Evolutionary conservation across 225 moss, liverwort and hornwort species (phyloP), one percentile per base, ranked within the genome.

Genomic region (Ulota crispa): DNA sequence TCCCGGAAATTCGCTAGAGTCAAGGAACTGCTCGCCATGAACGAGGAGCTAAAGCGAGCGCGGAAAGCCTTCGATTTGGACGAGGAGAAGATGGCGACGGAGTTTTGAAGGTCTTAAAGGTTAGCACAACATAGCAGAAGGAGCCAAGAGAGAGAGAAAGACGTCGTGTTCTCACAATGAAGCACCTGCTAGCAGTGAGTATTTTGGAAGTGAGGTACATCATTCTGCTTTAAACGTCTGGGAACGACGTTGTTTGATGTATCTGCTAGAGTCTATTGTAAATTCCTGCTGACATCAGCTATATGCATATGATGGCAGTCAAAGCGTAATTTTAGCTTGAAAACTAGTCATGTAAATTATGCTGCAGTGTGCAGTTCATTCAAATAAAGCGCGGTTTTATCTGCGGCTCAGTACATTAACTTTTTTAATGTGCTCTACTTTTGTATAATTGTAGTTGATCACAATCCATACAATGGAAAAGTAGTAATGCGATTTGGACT

Each of bases 41-140:
- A 91, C 77, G 91, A 91, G 78, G 91, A 91, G 70, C 72, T 91
- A 65, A 91, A 91, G 89, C 85, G 91, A 32, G 91, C 91, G 43
- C 81, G 91, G 34, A 91, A 91, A 72, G 91, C 91, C 20, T 91
- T 91, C 54, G 91, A 91, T 34, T 78, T 91, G 59, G 91, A 91
- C 52, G 91, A 91, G 83, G 91, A 91, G 79, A 91, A 91, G 80
- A 12, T 91, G 82, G 91, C 91, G 11, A 89, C 85, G 3, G 91
- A 91, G 47, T 91, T 88, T 76, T 91, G 76, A 72, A 28, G 60
- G 71, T 59, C 34, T 70, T 60, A 67, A 71, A 70, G 24, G 67
- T 57, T 75, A 41, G 74, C n/a, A 41, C 28, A 32, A 28, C 10
- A 27, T 18, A 54, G 28, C 42, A 47, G 43, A 76, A 39, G 57